These are phyloP conservation scores for Candida succiphila DNA, from an alignment of 805 yeast genomes.

Conservation along the genomic window DNA sequence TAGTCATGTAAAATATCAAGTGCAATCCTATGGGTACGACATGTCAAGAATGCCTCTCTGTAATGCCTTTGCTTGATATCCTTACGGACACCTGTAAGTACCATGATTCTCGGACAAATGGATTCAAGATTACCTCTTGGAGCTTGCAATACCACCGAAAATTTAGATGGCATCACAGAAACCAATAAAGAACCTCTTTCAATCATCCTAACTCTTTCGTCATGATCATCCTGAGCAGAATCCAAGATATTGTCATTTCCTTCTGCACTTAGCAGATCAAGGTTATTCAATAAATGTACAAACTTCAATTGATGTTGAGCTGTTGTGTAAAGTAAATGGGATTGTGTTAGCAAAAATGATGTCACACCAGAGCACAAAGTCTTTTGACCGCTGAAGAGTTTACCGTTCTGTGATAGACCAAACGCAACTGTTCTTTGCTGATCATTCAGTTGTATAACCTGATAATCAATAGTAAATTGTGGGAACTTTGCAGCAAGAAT, in stretches of 20 bases:
- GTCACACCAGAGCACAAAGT: slow-evolving; percentile 70
- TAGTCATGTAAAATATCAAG: slow-evolving; percentile 85
- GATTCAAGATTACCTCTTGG: slow-evolving; percentile 96
- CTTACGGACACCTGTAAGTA: slow-evolving; percentile 70
- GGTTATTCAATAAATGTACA: slow-evolving; percentile 43
- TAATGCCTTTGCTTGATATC: slow-evolving; percentile 51
- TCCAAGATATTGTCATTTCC: slow-evolving; percentile 7
- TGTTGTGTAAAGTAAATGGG: slow-evolving; percentile 73
- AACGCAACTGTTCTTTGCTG: slow-evolving; percentile 31
- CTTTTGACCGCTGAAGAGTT: slow-evolving; percentile 51
- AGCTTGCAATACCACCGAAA: slow-evolving; percentile 81
- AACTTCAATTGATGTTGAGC: slow-evolving; percentile 80
- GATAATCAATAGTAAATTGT: slow-evolving; percentile 55
- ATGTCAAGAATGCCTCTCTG: slow-evolving; percentile 65
- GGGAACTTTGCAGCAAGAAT: slow-evolving; percentile 45
- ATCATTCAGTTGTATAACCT: slow-evolving; percentile 26
- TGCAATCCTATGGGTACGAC: slow-evolving; percentile 88
- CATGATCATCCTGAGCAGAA: slow-evolving; percentile 22
- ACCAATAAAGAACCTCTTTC: slow-evolving; percentile 90
- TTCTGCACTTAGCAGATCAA: slow-evolving; percentile 10
- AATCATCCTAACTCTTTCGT: slow-evolving; percentile 80
- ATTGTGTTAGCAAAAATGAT: slow-evolving; percentile 63
- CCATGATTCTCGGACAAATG: slow-evolving; percentile 87
- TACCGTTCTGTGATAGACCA: slow-evolving; percentile 72
- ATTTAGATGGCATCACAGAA: slow-evolving; percentile 69